A percentile compares a stretch with the other conserved stretches of the same genome.
Conservation (phyloP, 169 alveolate genomes). For the Eimeria necatrix region DNA sequence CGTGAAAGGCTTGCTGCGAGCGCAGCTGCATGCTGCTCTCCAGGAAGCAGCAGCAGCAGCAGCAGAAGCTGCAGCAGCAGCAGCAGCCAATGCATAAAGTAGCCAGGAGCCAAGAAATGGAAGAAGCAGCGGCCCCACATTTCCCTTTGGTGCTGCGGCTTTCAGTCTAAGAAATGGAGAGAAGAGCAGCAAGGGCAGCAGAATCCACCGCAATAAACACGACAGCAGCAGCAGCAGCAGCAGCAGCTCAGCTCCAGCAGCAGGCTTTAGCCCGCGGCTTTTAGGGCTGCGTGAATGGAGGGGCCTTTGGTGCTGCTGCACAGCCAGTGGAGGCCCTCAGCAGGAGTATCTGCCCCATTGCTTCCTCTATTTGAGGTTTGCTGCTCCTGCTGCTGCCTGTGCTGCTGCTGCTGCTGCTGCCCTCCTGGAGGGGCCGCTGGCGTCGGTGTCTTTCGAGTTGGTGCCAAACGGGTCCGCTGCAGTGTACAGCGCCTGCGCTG, state of each 20-base stretch:
- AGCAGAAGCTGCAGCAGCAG: constrained; percentile 23
- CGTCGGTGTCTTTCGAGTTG: no score
- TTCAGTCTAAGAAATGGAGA: no score
- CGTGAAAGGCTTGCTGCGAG: neutral
- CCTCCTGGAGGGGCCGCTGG: neutral
- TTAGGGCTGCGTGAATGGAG: no score
- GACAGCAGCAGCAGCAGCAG: constrained; percentile 5
- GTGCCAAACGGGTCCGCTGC: no score
- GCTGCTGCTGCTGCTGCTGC: constrained; percentile 16
- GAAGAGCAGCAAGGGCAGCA: no score
- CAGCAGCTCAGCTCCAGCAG: neutral
- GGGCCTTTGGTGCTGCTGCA: constrained; percentile 6
- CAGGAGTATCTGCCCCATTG: neutral
- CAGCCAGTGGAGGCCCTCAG: neutral
- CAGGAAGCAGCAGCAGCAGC: neutral
- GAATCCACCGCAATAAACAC: no score
- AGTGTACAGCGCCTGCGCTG: no score
- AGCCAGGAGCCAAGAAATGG: neutral
- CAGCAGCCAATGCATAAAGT: no score
- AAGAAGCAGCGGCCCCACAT: neutral
- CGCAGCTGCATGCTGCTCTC: neutral
- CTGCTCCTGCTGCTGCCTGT: neutral
- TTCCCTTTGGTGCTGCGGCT: no score
- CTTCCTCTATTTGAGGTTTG: neutral
- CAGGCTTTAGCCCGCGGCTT: no score